Percentiles rank a stretch among this genome's conserved stretches.
phyloP scores from a whole-genome alignment of 2,329 filamentous ascomycete genomes.

The Falciphora oryzae region DNA sequence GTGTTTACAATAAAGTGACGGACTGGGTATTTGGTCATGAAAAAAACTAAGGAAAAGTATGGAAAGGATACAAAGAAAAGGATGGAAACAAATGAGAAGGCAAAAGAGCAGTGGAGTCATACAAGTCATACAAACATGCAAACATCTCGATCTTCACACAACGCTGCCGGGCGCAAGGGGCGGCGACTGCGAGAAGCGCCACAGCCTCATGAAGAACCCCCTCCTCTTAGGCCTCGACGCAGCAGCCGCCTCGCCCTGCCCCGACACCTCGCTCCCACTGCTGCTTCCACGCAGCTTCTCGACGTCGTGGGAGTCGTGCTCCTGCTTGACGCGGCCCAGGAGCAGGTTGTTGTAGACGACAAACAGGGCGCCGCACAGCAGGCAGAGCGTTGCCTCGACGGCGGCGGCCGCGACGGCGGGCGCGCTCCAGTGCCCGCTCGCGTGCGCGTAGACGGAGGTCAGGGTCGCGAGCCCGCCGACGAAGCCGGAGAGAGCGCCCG shows the following conservation, averaged over 20 bases:
- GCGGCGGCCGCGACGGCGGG: constrained; percentile 35
- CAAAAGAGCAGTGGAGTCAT: not conserved
- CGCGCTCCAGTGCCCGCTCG: constrained; percentile 37
- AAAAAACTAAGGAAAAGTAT: not conserved
- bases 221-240: not conserved
- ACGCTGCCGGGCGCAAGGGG: constrained; percentile 22
- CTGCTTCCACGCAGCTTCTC: constrained; percentile 4
- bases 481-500: constrained; percentile 37
- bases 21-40: too few species aligned
- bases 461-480: constrained; percentile 45
- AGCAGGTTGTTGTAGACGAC: constrained; percentile 26
- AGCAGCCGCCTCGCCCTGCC: constrained; percentile 6
- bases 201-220: constrained; percentile 5
- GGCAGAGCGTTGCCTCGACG: constrained; percentile 27
- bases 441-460: constrained; percentile 42
- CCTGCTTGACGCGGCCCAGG: constrained; percentile 24
- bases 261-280: constrained; percentile 8
- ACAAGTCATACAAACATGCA: not conserved
- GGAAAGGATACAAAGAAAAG: not conserved
- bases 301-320: constrained; percentile 17
- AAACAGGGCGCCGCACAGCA: constrained; percentile 23
- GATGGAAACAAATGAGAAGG: not conserved
- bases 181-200: constrained; percentile 7
- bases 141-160: constrained; percentile 16
- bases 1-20: too few species aligned